These are phyloP conservation scores for Mycosphaerella sp. DNA, from an alignment of 2,329 filamentous ascomycete genomes.

Conservation along the genomic window DNA sequence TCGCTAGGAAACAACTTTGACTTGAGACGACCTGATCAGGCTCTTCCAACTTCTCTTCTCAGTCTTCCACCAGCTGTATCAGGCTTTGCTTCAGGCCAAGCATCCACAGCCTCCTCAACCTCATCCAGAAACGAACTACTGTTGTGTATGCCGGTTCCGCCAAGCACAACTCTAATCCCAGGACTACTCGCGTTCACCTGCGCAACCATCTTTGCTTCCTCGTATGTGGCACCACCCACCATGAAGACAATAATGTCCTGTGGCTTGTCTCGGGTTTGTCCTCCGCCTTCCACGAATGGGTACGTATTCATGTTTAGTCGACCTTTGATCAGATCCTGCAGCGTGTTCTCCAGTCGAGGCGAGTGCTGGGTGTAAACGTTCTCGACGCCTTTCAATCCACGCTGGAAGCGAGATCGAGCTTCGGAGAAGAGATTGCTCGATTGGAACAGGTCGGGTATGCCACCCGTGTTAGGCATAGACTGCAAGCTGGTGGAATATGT, in stretches of 20 bases:
- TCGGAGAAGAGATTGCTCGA: slow-evolving; percentile 85
- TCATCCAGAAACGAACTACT: slow-evolving; percentile 83
- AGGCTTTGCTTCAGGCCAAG: slow-evolving; percentile 68
- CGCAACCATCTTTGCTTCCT: slow-evolving; percentile 95
- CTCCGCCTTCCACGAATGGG: slow-evolving; percentile 85
- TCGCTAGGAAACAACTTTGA: background rate
- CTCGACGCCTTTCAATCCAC: slow-evolving; percentile 88
- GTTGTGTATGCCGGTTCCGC: slow-evolving; percentile 84
- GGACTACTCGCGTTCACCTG: slow-evolving; percentile 87
- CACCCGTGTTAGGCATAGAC: slow-evolving; percentile 55
- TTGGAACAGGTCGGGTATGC: slow-evolving; percentile 88
- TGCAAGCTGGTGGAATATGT: slow-evolving; percentile 83
- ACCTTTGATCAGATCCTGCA: slow-evolving; percentile 92
- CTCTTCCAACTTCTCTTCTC: slow-evolving; percentile 53
- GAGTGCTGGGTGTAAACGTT: slow-evolving; percentile 99
- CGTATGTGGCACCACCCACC: slow-evolving; percentile 86
- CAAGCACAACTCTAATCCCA: slow-evolving; percentile 81
- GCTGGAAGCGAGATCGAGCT: slow-evolving; percentile 77
- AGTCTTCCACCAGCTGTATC: slow-evolving; percentile 57
- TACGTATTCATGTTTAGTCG: slow-evolving; percentile 79
- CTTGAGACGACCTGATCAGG: slow-evolving; percentile 5
- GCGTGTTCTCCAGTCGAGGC: slow-evolving; percentile 74
- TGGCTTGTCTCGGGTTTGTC: slow-evolving; percentile 84
- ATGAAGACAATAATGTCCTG: slow-evolving; percentile 97
- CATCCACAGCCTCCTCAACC: slow-evolving; percentile 78